Conservation (phyloP, 208 protist species). For the Eutreptiella sp. region DNA sequence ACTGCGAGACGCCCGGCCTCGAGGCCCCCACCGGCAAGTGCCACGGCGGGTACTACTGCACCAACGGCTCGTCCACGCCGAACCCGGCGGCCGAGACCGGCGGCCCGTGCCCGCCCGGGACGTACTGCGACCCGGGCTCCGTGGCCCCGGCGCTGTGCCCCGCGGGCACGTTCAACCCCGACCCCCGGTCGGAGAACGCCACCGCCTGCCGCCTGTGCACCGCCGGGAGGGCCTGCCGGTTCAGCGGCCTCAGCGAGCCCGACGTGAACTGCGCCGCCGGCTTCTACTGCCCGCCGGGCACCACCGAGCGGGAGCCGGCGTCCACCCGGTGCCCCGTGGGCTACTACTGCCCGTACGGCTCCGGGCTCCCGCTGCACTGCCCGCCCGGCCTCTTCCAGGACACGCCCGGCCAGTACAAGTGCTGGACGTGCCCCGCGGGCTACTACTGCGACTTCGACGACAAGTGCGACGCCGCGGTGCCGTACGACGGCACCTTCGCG, state of each 20-base stretch:
- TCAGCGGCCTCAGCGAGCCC: not conserved
- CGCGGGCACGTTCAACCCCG: constrained; percentile 37
- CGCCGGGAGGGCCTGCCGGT: constrained; percentile 35
- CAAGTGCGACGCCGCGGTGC: constrained; percentile 10
- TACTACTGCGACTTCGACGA: constrained; percentile 38
- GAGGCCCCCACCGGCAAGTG: constrained; percentile 17
- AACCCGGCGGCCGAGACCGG: constrained; percentile 21
- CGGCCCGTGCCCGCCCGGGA: constrained; percentile 38
- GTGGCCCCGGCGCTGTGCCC: constrained; percentile 21
- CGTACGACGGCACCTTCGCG: not conserved
- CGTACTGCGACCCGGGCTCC: constrained; percentile 33
- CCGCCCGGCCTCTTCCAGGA: constrained; percentile 28
- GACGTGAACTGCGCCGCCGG: constrained; percentile 26
- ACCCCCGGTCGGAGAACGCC: constrained; percentile 2
- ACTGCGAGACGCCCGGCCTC: not conserved
- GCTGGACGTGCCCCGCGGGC: constrained; percentile 35
- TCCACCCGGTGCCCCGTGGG: constrained; percentile 31
- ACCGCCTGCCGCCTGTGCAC: constrained; percentile 24
- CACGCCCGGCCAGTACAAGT: constrained; percentile 6
- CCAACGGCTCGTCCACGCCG: constrained; percentile 10
- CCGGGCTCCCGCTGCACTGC: constrained; percentile 26
- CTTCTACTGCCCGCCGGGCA: constrained; percentile 44
- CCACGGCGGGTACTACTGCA: constrained; percentile 25
- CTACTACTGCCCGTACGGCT: constrained; percentile 31
- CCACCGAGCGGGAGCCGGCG: constrained; percentile 9